Conservation (phyloP, 148 eudicot genomes). For the Rhododendron ferrugineum region DNA sequence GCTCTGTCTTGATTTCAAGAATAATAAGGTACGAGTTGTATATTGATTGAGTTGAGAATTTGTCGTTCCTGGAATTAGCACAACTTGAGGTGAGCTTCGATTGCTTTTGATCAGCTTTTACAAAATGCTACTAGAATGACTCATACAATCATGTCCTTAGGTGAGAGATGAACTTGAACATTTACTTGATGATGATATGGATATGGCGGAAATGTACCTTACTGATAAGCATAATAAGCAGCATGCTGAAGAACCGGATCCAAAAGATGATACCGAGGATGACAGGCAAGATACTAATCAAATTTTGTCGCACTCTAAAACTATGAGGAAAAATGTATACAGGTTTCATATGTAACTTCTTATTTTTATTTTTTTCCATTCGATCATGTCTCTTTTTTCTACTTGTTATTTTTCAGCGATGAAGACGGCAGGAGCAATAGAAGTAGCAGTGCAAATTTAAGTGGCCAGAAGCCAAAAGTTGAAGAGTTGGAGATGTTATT, state of each 20-base stretch:
- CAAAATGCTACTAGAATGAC: background rate
- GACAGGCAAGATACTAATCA: background rate
- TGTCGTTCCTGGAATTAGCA: background rate
- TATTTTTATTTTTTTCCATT: too few relatives aligned
- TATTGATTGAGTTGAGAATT: background rate
- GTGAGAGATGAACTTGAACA: conserved; percentile 54
- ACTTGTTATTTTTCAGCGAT: background rate
- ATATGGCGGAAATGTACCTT: conserved; percentile 54
- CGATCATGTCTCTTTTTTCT: background rate
- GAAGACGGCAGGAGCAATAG: background rate
- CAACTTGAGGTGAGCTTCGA: too few relatives aligned
- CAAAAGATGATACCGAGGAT: background rate
- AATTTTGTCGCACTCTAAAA: background rate
- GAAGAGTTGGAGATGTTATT: conserved; percentile 10
- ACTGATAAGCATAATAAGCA: conserved; percentile 23
- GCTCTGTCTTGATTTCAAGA: background rate
- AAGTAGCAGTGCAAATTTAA: background rate
- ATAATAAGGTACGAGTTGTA: background rate
- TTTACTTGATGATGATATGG: conserved; percentile 45
- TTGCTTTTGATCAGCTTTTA: background rate
- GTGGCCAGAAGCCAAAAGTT: background rate
- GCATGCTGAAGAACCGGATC: background rate
- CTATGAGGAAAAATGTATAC: background rate
- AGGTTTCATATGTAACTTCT: too few relatives aligned
- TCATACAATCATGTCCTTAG: conserved; percentile 1